phyloP scores from a whole-genome alignment of 2,329 filamentous ascomycete species.

The Arthrobotrys conoides region DNA sequence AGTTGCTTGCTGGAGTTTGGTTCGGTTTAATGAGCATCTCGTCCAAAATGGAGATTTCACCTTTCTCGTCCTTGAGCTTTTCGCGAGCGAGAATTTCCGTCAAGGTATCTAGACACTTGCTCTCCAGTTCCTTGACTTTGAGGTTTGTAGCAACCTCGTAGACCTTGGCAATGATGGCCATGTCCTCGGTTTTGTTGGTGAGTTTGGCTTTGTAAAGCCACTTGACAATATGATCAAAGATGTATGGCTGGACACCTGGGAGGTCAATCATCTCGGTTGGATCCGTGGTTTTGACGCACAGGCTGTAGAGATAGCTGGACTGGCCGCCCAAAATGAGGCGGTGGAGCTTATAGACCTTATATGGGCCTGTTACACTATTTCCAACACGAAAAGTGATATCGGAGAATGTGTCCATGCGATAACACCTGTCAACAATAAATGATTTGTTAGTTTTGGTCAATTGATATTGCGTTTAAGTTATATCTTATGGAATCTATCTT shows the following conservation, averaged over 20 bases:
- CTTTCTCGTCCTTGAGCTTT: conserved; percentile 12
- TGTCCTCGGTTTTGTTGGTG: conserved; percentile 11
- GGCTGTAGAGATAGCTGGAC: conserved; percentile 10
- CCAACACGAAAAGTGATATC: conserved; percentile 43
- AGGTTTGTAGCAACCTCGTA: conserved; percentile 24
- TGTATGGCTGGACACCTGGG: conserved; percentile 16
- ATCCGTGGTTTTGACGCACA: conserved; percentile 1
- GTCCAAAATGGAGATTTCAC: conserved; percentile 2
- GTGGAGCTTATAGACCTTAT: conserved; percentile 27
- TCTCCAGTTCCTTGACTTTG: conserved; percentile 22
- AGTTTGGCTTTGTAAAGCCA: conserved; percentile 45
- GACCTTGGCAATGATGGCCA: conserved; percentile 18
- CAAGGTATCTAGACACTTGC: conserved; percentile 8
- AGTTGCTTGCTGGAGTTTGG: neutral
- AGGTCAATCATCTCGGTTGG: conserved; percentile 22
- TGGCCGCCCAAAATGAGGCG: conserved; percentile 38
- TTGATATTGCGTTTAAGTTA: no score
- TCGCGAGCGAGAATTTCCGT: conserved; percentile 2
- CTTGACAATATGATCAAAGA: conserved; percentile 50
- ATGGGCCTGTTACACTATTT: neutral
- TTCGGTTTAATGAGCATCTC: neutral
- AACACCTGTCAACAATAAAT: conserved; percentile 24
- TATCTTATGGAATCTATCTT: no score
- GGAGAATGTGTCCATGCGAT: conserved; percentile 19
- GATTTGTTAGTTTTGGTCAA: neutral